Evolutionary conservation across 2,329 filamentous ascomycete species (phyloP).

Genomic region (Fusarium haematococcum): DNA sequence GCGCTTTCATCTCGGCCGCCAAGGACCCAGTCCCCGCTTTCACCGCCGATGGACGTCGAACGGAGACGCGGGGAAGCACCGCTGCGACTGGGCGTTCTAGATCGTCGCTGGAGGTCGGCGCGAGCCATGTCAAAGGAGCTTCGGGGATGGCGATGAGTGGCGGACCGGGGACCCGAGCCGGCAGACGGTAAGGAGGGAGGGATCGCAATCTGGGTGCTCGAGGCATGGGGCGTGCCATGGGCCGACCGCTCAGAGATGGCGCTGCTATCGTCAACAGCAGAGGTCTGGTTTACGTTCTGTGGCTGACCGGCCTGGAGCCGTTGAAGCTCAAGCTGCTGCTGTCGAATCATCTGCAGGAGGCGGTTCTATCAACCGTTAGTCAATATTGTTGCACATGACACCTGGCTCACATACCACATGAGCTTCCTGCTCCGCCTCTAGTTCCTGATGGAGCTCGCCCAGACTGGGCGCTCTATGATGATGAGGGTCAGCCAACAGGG

Average conservation of each 20-base stretch:
- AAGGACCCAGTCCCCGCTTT: constrained; percentile 71
- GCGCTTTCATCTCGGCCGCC: constrained; percentile 79
- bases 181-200: constrained; percentile 47
- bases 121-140: constrained; percentile 71
- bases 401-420: constrained; percentile 71
- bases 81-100: constrained; percentile 69
- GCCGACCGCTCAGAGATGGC: constrained; percentile 62
- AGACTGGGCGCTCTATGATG: constrained; percentile 77
- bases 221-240: constrained; percentile 50
- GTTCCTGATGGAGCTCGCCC: constrained; percentile 81
- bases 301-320: constrained; percentile 64
- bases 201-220: constrained; percentile 49
- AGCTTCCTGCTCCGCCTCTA: constrained; percentile 83
- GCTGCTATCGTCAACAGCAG: constrained; percentile 58
- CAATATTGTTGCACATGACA: background rate
- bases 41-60: constrained; percentile 68
- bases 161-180: constrained; percentile 64
- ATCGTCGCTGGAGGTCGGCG: constrained; percentile 66
- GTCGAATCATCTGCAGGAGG: constrained; percentile 79
- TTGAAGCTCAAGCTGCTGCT: constrained; percentile 78
- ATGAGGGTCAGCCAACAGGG: constrained; percentile 64
- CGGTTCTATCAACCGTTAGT: constrained; percentile 68
- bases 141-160: constrained; percentile 62
- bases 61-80: constrained; percentile 68
- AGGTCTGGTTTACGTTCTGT: constrained; percentile 45